Evolutionary conservation across 73 alveolate species (phyloP), one percentile per base, ranked within the genome.

Genomic region (Paramecium caudatum): DNA sequence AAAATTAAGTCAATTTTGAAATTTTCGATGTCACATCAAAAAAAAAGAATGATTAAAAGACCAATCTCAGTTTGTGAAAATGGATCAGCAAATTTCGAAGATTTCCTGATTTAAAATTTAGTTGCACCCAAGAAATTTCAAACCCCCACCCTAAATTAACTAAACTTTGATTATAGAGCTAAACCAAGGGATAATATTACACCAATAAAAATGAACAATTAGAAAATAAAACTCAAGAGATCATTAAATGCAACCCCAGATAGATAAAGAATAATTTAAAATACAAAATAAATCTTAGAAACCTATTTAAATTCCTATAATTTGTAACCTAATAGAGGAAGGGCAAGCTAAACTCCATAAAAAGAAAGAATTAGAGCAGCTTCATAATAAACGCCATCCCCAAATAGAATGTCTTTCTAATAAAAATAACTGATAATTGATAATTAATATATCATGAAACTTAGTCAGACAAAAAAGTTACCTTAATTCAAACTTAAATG

Each of bases 401-500:
- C 80, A 3, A 55, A 55, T 19, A 19, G 30, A 55, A 55, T 43
- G 23, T 43, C 80, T 10, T 27, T 2, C 16, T 25, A 1, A 23
- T 23, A 5, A 0, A 55, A 23, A 23, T 55, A 55, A 55, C 7
- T 55, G 10, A 43, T 27, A 10, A 55, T 27, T 55, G 2, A 55
- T 12, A 55, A 55, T 55, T 10, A 55, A 55, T 27, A 23, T 55
- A 17, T 55, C 30, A 55, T 10, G 1, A 55, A 25, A 55, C n/a
- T 16, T 16, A 55, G 1, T 55, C 8, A 10, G 9, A 1, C 46
- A 0, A 55, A 55, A 55, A 23, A 55, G 7, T 15, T 8, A 19
- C 46, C 80, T 55, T 23, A 55, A 55, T 55, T 55, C 13, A 55
- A 55, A 55, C 23, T 55, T 55, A 55, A 55, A 55, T 55, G 80